phyloP scores from a whole-genome alignment of 768 basidiomycete species.

The Xerocomus brunneocitrinus region DNA sequence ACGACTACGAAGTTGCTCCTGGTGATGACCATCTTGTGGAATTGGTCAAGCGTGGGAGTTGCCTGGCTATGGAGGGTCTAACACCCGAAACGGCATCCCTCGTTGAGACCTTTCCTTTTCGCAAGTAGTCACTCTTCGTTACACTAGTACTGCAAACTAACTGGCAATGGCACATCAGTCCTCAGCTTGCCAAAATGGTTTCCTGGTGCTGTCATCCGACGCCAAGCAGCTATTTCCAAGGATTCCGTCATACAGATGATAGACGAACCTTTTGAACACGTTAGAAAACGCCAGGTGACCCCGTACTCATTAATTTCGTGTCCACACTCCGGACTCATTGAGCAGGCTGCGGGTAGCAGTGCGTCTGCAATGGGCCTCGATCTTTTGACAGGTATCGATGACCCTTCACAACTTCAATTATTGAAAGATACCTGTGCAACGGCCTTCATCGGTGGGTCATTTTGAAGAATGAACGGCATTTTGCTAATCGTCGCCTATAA shows the following conservation, averaged over 20 bases:
- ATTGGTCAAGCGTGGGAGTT: conserved; percentile 32
- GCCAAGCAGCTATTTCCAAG: conserved; percentile 10
- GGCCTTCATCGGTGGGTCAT: background rate
- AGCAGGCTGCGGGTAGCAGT: conserved; percentile 11
- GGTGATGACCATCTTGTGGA: conserved; percentile 36
- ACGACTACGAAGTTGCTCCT: conserved; percentile 36
- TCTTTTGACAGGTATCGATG: background rate
- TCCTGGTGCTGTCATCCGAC: conserved; percentile 26
- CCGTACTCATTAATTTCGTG: background rate
- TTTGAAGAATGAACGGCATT: background rate
- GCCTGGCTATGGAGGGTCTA: conserved; percentile 9
- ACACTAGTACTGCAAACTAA: background rate
- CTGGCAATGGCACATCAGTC: conserved; percentile 4
- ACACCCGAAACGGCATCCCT: conserved; percentile 15
- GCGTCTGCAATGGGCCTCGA: conserved; percentile 12
- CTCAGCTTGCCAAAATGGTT: conserved; percentile 23
- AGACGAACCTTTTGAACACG: conserved; percentile 13
- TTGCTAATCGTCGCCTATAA: background rate
- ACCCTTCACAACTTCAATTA: background rate
- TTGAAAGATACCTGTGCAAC: background rate
- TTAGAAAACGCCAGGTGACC: conserved; percentile 9
- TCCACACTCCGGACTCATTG: background rate
- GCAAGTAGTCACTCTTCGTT: conserved; percentile 1
- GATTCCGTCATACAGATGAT: conserved; percentile 10
- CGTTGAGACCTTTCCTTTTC: conserved; percentile 21